phyloP scores from a whole-genome alignment of 2,329 filamentous ascomycete genomes.

The Aspergillus pseudoterreus region DNA sequence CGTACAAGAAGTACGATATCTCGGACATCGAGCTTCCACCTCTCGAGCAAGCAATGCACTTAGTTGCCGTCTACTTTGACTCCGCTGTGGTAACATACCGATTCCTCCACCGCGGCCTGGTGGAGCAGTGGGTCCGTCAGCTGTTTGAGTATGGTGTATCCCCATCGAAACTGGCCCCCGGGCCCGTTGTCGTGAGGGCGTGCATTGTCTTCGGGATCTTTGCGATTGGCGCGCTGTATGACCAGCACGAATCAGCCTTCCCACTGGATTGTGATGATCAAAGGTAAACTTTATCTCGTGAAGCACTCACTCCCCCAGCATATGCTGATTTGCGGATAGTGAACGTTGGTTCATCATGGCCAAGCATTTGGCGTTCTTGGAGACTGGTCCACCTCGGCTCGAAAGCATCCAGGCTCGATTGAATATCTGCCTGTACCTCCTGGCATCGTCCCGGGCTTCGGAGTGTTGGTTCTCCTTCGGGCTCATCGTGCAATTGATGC shows the following conservation, averaged over 20 bases:
- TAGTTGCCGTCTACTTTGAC: background rate
- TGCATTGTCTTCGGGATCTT: background rate
- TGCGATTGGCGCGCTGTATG: background rate
- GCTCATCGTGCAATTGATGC: background rate
- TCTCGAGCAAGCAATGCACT: background rate
- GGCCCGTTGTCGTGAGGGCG: background rate
- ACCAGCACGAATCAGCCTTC: background rate
- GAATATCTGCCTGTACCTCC: constrained; percentile 27
- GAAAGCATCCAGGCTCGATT: background rate
- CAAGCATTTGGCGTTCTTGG: constrained; percentile 1
- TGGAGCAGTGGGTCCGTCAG: background rate
- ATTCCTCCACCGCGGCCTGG: background rate
- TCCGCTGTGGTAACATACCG: background rate
- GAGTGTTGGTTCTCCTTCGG: constrained; percentile 15
- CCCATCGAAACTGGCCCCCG: background rate
- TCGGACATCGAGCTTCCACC: background rate
- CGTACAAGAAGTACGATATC: background rate
- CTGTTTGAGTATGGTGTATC: background rate
- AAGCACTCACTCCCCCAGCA: background rate
- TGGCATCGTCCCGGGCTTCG: constrained; percentile 35
- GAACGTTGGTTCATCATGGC: background rate
- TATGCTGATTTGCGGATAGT: background rate
- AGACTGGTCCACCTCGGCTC: constrained; percentile 13
- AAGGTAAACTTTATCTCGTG: background rate
- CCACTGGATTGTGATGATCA: background rate